Percentiles rank a stretch among this genome's conserved stretches.
Conservation (phyloP, 2,329 filamentous ascomycete genomes). For the Curvularia eragrostidis region DNA sequence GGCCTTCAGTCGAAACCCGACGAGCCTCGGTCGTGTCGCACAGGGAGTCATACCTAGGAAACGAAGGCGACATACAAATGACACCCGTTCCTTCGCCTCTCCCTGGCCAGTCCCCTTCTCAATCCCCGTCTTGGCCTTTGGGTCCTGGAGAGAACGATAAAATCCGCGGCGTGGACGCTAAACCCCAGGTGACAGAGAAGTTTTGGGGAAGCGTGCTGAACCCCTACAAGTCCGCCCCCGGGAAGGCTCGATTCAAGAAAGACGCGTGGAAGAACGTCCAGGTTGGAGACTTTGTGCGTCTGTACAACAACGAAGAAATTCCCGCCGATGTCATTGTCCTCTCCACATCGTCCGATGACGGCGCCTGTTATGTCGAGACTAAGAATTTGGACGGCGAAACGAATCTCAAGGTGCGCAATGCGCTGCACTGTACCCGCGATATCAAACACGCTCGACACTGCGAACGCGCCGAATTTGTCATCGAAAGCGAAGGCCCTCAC, state of each 20-base stretch:
- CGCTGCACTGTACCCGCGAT: conserved; percentile 81
- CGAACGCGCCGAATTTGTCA: conserved; percentile 82
- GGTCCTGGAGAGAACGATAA: conserved; percentile 37
- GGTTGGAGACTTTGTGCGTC: conserved; percentile 93
- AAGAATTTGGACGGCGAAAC: conserved; percentile 98
- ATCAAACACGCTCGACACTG: conserved; percentile 92
- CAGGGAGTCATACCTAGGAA: conserved; percentile 60
- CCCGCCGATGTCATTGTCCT: conserved; percentile 93
- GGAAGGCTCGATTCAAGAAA: conserved; percentile 84
- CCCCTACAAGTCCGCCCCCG: conserved; percentile 67
- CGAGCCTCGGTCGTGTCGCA: conserved; percentile 64
- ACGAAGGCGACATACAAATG: conserved; percentile 81
- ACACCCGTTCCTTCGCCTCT: conserved; percentile 88
- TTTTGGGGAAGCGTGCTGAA: conserved; percentile 77
- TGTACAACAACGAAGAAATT: conserved; percentile 95
- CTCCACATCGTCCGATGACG: conserved; percentile 91
- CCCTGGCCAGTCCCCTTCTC: conserved; percentile 55
- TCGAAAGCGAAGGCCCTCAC: conserved; percentile 91
- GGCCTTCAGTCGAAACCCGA: conserved; percentile 71
- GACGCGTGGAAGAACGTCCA: conserved; percentile 95
- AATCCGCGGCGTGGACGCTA: conserved; percentile 34
- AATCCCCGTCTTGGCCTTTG: conserved; percentile 38
- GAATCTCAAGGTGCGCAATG: conserved; percentile 92
- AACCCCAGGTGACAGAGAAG: conserved; percentile 51
- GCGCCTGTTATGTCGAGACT: conserved; percentile 95